Evolutionary conservation across 2,329 filamentous ascomycete genomes (phyloP), one percentile per base, ranked within the genome.

Genomic region (Cadophora sp.): DNA sequence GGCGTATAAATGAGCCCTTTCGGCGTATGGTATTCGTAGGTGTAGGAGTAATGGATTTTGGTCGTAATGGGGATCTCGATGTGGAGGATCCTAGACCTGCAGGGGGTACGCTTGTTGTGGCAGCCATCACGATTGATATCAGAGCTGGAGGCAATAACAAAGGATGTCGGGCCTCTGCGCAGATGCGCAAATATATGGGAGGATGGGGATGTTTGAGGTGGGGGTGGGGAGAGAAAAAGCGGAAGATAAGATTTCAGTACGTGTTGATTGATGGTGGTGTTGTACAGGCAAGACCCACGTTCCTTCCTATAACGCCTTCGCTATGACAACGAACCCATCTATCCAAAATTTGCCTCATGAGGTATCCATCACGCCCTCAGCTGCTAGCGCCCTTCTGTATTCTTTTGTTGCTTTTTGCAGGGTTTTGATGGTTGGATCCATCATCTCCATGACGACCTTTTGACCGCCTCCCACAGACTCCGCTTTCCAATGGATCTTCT

Each of bases 381-480:
- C 91, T 46, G 88, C 88, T 68, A 94, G 82, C 14, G 90, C 92
- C 74, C 85, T 88, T 72, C 87, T 83, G 77, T 96, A 97, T 76
- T 90, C 87, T n/a, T 80, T 83, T 71, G 88, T 84, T 6, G 94
- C 94, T 73, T 86, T 87, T 67, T 88, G 84, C 69, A 97, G 80
- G 14, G 93, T 91, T 73, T 86, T 84, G 12, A 92, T 82, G 4
- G 92, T 91, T 4, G 93, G 92, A 67, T 87, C 87, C 79, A 97
- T 88, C 74, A 98, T 85, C 72, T 90, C 88, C 73, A 89, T 84
- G 3, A 97, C 93, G 2, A 90, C 91, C 71, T 89, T 88, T 71
- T 86, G 86, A 0, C 96, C 96, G 4, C 95, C 95, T 11, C 87
- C 87, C 19, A 96, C 84, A 67, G 85, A 86, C 50, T 87, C 87